Conservation (phyloP, 129 eudicot species). For the Artemisia argyi region DNA sequence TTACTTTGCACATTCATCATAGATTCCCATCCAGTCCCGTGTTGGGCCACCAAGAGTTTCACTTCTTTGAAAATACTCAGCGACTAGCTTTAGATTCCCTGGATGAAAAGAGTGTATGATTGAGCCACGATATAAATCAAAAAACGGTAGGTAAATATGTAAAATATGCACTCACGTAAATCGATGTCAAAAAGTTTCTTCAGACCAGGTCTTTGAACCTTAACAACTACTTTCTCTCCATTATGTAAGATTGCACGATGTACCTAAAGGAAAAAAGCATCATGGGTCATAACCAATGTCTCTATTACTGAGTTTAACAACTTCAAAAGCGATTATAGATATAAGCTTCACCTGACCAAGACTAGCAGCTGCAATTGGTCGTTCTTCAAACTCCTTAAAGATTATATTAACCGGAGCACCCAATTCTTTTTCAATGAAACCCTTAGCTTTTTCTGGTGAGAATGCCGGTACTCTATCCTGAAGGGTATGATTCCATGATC, state of each 20-base stretch:
- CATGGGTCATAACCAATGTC: not conserved
- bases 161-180: conserved; percentile 55
- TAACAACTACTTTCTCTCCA: conserved; percentile 94
- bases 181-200: conserved; percentile 97
- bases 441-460: conserved; percentile 72
- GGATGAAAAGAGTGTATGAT: conserved; percentile 26
- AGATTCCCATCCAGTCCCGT: conserved; percentile 94
- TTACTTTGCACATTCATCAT: conserved; percentile 96
- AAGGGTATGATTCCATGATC: conserved; percentile 28
- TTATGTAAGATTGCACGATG: conserved; percentile 92
- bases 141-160: not conserved
- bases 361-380: conserved; percentile 98
- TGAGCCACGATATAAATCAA: conserved; percentile 12
- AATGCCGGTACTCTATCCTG: conserved; percentile 99
- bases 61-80: conserved; percentile 87
- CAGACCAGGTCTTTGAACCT: conserved; percentile 95
- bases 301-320: not conserved
- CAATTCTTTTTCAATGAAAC: conserved; percentile 67
- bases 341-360: conserved; percentile 86
- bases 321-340: not conserved
- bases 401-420: conserved; percentile 82
- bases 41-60: conserved; percentile 94
- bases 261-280: conserved; percentile 50
- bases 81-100: conserved; percentile 83
- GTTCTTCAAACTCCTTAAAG: conserved; percentile 85